phyloP scores from a whole-genome alignment of 768 basidiomycete species.

The Leccinum arenicola region DNA sequence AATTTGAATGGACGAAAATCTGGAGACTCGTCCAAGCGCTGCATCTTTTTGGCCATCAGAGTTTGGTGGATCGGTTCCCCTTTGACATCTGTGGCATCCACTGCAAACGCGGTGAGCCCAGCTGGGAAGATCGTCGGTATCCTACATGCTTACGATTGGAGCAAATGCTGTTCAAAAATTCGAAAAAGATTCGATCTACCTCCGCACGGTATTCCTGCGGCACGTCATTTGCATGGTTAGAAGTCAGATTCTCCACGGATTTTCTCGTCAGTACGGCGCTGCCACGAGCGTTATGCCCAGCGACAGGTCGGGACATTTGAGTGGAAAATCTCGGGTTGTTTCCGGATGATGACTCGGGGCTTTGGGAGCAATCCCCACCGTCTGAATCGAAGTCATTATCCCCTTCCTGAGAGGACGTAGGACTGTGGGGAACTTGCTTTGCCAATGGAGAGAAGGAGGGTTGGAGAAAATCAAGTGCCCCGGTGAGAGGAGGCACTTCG shows the following conservation, averaged over 20 bases:
- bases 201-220: conserved; percentile 78
- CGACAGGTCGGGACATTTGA: conserved; percentile 20
- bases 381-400: conserved; percentile 50
- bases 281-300: conserved; percentile 16
- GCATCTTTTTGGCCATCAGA: conserved; percentile 99
- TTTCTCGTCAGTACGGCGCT: conserved; percentile 14
- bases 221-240: conserved; percentile 55
- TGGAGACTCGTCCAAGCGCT: conserved; percentile 89
- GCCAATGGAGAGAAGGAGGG: conserved; percentile 11
- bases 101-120: conserved; percentile 41
- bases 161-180: conserved; percentile 84
- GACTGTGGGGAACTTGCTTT: conserved; percentile 22
- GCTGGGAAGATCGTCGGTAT: not conserved
- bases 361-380: conserved; percentile 32
- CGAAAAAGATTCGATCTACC: conserved; percentile 89
- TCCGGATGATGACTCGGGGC: conserved; percentile 31
- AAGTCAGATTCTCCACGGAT: conserved; percentile 28
- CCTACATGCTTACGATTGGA: conserved; percentile 71
- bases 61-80: conserved; percentile 98
- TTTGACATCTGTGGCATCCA: conserved; percentile 90
- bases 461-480: conserved; percentile 32
- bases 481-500: conserved; percentile 23
- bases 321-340: conserved; percentile 17
- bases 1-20: conserved; percentile 99
- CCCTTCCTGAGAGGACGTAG: conserved; percentile 46